Conservation (phyloP, 2,329 filamentous ascomycete genomes). For the Hypomyces perniciosus region DNA sequence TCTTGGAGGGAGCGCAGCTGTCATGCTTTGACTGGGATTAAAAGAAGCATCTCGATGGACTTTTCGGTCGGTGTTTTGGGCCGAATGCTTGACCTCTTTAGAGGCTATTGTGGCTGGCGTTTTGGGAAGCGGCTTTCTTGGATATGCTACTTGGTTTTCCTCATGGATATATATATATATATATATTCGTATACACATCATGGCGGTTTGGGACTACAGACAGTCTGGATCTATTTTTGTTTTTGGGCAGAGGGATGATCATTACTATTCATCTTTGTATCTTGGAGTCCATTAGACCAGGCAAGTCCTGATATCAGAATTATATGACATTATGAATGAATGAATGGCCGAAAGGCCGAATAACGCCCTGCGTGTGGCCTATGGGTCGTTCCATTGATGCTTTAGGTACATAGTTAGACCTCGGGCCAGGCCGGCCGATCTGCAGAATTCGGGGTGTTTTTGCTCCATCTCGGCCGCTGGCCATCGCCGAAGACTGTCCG, state of each 20-base stretch:
- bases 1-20: slow-evolving; percentile 44
- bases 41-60: too few relatives aligned
- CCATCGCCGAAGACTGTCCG: too few relatives aligned
- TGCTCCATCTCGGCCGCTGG: too few relatives aligned
- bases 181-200: slow-evolving; percentile 3
- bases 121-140: neutral
- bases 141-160: neutral
- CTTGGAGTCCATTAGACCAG: neutral
- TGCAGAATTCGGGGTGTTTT: too few relatives aligned
- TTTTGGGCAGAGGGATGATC: too few relatives aligned
- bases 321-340: slow-evolving; percentile 10
- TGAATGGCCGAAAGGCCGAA: too few relatives aligned
- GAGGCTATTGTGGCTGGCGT: neutral
- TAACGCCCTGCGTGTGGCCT: neutral
- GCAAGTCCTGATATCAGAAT: slow-evolving; percentile 10
- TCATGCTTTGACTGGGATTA: slow-evolving; percentile 31
- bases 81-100: neutral
- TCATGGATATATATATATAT: slow-evolving; percentile 5
- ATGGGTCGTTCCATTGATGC: neutral
- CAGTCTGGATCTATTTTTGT: too few relatives aligned
- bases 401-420: too few relatives aligned
- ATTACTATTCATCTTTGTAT: too few relatives aligned
- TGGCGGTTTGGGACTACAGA: slow-evolving; percentile 4
- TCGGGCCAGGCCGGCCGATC: too few relatives aligned
- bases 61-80: too few relatives aligned